phyloP scores from a whole-genome alignment of 345 rosid genomes.

The Salix koriyanagi region DNA sequence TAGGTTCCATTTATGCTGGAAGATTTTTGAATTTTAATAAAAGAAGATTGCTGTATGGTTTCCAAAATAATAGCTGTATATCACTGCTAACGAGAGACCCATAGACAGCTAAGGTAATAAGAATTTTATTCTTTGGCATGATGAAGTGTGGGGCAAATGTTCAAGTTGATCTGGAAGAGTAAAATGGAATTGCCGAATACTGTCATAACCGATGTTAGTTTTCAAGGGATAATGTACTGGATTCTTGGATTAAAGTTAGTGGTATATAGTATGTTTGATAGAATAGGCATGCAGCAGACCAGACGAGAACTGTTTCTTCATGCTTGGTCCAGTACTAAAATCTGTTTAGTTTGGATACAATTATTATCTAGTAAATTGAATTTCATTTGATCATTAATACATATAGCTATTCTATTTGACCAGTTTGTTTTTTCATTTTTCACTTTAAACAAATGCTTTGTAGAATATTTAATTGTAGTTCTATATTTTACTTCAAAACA shows the following conservation, averaged over 20 bases:
- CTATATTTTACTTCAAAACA: background rate
- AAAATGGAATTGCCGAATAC: background rate
- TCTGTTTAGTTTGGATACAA: background rate
- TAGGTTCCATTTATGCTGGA: background rate
- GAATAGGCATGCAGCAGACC: background rate
- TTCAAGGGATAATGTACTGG: background rate
- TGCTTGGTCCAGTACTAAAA: background rate
- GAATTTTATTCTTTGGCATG: background rate
- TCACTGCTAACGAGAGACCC: background rate
- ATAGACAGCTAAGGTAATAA: background rate
- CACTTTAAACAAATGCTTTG: background rate
- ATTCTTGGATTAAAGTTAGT: background rate
- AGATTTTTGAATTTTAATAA: background rate
- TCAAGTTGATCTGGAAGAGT: background rate
- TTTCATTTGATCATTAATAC: background rate
- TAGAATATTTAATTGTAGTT: background rate
- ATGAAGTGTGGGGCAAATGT: background rate
- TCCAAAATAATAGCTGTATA: background rate
- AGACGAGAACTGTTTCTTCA: background rate
- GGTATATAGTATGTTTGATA: background rate
- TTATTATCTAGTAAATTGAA: background rate
- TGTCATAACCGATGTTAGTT: background rate
- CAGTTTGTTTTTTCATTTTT: background rate
- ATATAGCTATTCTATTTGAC: background rate
- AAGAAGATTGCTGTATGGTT: background rate